Conservation (phyloP, 441 rosid species). For the Erodium trifolium region DNA sequence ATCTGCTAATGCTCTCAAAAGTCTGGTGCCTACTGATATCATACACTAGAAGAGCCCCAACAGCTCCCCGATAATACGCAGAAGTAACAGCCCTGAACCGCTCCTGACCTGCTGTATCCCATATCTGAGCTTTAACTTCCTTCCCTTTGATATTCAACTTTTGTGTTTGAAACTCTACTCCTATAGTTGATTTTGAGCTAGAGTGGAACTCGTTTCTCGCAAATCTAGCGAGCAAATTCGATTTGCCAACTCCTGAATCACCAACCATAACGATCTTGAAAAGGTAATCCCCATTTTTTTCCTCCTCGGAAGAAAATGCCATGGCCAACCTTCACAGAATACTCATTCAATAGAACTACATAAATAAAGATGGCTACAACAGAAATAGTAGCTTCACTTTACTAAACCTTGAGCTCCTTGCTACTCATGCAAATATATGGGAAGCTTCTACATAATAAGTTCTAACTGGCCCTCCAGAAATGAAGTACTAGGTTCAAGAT, state of each 20-base stretch:
- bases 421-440: no score
- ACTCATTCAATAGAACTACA: neutral
- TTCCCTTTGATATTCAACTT: neutral
- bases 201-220: neutral
- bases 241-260: slow-evolving; percentile 1
- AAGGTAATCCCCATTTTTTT: slow-evolving; percentile 1
- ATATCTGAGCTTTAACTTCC: neutral
- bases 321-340: neutral
- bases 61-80: neutral
- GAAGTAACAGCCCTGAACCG: neutral
- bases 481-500: neutral
- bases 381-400: neutral
- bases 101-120: slow-evolving; percentile 1
- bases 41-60: neutral
- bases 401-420: neutral
- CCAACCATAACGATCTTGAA: slow-evolving; percentile 6
- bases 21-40: neutral
- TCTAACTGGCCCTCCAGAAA: neutral
- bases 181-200: neutral
- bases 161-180: neutral
- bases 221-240: slow-evolving; percentile 1
- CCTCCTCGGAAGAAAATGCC: slow-evolving; percentile 3
- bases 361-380: neutral
- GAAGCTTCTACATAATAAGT: neutral
- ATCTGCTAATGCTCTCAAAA: neutral